Percentiles rank a stretch among this genome's conserved stretches.
These are phyloP conservation scores for Sclerotinia sclerotiorum DNA, from an alignment of 2,329 filamentous ascomycete genomes.

Conservation along the genomic window DNA sequence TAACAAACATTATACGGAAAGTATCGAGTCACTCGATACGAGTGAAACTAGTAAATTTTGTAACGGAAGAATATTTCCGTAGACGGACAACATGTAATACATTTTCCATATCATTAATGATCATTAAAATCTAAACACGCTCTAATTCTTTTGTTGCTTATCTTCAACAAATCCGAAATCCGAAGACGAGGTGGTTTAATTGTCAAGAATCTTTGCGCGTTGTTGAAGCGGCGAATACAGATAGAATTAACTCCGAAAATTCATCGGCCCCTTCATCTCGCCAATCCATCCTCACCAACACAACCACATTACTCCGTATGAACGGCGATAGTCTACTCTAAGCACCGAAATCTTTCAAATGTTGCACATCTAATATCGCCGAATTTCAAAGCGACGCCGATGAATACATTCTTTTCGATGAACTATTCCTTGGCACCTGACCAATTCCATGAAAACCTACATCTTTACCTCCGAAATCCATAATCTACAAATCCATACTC, in stretches of 20 bases:
- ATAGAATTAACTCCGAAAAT: neutral
- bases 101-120: neutral
- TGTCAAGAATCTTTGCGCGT: neutral
- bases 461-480: neutral
- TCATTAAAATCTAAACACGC: neutral
- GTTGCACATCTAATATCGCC: conserved; percentile 7
- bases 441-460: too few relatives aligned
- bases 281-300: neutral
- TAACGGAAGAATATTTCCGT: neutral
- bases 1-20: too few relatives aligned
- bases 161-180: neutral
- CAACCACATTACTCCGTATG: neutral
- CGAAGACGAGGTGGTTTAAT: neutral
- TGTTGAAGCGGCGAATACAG: neutral
- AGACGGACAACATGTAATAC: neutral
- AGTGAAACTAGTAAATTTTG: neutral
- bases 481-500: too few relatives aligned
- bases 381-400: neutral
- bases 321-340: neutral
- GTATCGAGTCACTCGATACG: too few relatives aligned
- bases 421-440: too few relatives aligned
- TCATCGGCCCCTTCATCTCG: conserved; percentile 6
- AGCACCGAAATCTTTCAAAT: conserved; percentile 8
- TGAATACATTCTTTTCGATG: neutral
- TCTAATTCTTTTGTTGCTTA: neutral